phyloP scores from a whole-genome alignment of 2,329 filamentous ascomycete genomes.

The Hawksworthiomyces lignivorus region DNA sequence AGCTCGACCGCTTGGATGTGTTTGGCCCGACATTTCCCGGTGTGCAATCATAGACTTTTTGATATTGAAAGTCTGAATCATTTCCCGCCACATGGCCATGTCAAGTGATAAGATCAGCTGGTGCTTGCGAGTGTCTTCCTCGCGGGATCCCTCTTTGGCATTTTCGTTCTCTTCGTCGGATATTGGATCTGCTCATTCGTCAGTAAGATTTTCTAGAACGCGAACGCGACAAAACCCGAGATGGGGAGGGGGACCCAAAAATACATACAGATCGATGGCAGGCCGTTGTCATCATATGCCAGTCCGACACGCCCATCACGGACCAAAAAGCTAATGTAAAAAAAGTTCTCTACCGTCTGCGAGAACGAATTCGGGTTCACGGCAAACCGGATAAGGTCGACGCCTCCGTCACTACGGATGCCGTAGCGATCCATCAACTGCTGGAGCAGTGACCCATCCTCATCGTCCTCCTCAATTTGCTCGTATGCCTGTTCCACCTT shows the following conservation, averaged over 20 bases:
- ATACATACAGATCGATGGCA: conserved; percentile 73
- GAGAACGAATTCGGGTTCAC: conserved; percentile 87
- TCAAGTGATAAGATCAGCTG: conserved; percentile 88
- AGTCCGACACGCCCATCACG: conserved; percentile 74
- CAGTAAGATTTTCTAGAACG: not conserved
- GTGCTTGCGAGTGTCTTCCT: conserved; percentile 41
- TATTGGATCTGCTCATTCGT: conserved; percentile 35
- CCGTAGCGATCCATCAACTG: conserved; percentile 52
- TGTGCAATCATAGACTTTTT: conserved; percentile 79
- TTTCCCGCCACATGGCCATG: conserved; percentile 70
- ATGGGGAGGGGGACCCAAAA: not conserved
- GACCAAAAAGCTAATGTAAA: conserved; percentile 92
- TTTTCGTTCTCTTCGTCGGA: conserved; percentile 38
- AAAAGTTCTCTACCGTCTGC: conserved; percentile 93
- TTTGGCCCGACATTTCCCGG: conserved; percentile 38
- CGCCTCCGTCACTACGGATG: conserved; percentile 59
- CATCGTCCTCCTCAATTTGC: conserved; percentile 28
- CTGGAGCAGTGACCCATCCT: conserved; percentile 27
- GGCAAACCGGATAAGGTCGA: conserved; percentile 78
- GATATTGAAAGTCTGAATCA: conserved; percentile 71
- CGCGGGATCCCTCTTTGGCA: not conserved
- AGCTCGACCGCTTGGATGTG: conserved; percentile 12
- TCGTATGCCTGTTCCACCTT: conserved; percentile 30
- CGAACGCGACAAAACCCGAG: too few relatives aligned
- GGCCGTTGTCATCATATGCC: conserved; percentile 60